These are phyloP conservation scores for Neonectria faginata DNA, from an alignment of 2,329 filamentous ascomycete species.

Conservation along the genomic window DNA sequence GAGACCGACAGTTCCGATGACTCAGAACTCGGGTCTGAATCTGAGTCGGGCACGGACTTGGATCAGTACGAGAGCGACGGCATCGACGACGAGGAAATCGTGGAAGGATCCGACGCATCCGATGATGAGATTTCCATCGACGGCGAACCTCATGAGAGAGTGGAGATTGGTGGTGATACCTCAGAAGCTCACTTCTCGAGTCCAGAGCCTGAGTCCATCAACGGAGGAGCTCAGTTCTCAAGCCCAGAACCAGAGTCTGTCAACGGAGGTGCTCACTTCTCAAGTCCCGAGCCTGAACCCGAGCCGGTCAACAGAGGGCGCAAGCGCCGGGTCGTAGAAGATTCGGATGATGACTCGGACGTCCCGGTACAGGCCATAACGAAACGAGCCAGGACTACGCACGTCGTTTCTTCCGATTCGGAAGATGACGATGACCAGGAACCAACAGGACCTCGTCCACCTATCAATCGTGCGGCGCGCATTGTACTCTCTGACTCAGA, in stretches of 20 bases:
- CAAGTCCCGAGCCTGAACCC: constrained; percentile 25
- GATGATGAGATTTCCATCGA: constrained; percentile 43
- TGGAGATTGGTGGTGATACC: constrained; percentile 25
- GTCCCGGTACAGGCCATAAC: constrained; percentile 31
- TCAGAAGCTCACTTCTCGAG: constrained; percentile 47
- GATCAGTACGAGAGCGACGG: constrained; percentile 56
- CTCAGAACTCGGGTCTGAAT: constrained; percentile 25
- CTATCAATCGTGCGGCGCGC: not conserved
- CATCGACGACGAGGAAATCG: constrained; percentile 52
- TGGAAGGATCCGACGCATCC: constrained; percentile 44
- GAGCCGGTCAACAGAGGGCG: constrained; percentile 30
- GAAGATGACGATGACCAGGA: constrained; percentile 32
- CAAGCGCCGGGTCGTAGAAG: constrained; percentile 47
- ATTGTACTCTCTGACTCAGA: constrained; percentile 20
- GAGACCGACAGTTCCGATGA: constrained; percentile 34
- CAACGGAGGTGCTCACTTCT: constrained; percentile 12
- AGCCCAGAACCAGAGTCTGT: not conserved
- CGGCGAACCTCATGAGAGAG: constrained; percentile 1
- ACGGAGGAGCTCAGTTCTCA: constrained; percentile 2
- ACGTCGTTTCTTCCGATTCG: constrained; percentile 38
- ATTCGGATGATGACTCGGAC: constrained; percentile 48
- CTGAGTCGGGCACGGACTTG: constrained; percentile 33
- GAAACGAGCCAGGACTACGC: constrained; percentile 43
- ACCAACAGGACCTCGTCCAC: not conserved
- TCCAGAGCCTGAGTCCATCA: constrained; percentile 42